These are phyloP conservation scores for Phlebiopsis flavidoalba DNA, from an alignment of 768 basidiomycete species.

Conservation along the genomic window DNA sequence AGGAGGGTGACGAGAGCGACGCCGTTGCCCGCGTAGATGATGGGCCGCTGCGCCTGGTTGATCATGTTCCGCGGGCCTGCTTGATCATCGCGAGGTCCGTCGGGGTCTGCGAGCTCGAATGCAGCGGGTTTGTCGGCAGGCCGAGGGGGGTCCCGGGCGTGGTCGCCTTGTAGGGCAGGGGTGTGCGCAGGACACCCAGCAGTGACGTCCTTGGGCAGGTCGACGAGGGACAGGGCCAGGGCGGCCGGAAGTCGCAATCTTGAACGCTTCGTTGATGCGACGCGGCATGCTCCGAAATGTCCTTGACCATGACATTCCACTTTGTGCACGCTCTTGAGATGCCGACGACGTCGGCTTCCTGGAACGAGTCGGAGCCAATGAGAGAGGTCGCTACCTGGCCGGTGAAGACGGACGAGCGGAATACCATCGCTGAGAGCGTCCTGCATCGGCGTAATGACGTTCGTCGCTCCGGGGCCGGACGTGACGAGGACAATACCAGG, in stretches of 20 bases:
- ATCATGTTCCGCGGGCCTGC: slow-evolving; percentile 87
- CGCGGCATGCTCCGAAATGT: slow-evolving; percentile 91
- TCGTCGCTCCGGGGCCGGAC: slow-evolving; percentile 96
- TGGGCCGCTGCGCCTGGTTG: slow-evolving; percentile 83
- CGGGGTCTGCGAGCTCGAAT: slow-evolving; percentile 45
- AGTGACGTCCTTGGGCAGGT: slow-evolving; percentile 98
- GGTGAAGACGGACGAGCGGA: slow-evolving; percentile 90
- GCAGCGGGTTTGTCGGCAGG: slow-evolving; percentile 71
- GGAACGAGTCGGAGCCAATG: slow-evolving; percentile 98
- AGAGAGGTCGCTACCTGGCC: slow-evolving; percentile 99
- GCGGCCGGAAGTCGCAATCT: slow-evolving; percentile 94
- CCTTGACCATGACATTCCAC: slow-evolving; percentile 99
- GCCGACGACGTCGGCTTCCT: slow-evolving; percentile 95
- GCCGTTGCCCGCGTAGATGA: slow-evolving; percentile 93
- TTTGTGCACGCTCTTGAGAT: slow-evolving; percentile 97
- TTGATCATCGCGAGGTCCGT: slow-evolving; percentile 64
- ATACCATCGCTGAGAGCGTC: slow-evolving; percentile 94
- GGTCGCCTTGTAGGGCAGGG: slow-evolving; percentile 82
- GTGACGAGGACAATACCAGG: slow-evolving; percentile 98
- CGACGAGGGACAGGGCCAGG: slow-evolving; percentile 97
- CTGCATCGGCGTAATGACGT: slow-evolving; percentile 97
- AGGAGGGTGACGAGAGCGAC: slow-evolving; percentile 79
- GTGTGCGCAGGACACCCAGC: slow-evolving; percentile 82
- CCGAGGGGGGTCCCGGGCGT: slow-evolving; percentile 74
- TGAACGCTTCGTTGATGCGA: slow-evolving; percentile 98